Evolutionary conservation across 2,329 filamentous ascomycete genomes (phyloP), one percentile per base, ranked within the genome.

Genomic region (Botryotinia calthae): DNA sequence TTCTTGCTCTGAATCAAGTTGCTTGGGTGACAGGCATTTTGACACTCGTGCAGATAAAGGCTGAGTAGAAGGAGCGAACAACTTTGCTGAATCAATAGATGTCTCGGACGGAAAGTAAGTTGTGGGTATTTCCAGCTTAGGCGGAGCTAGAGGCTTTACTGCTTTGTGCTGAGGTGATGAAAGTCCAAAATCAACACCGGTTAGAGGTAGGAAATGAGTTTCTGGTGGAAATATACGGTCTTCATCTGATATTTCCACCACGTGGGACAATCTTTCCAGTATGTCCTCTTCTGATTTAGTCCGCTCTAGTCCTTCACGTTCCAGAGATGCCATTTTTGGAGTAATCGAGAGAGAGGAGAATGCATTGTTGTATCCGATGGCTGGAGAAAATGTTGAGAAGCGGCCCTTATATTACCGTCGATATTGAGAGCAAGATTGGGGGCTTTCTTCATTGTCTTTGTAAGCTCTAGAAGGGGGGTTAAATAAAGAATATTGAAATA

Each of bases 251-350:
- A 67, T 67, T 40, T 68, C 37, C n/a, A 56, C 34, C 48, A 40
- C 65, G 9, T 44, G 65, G n/a, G 65, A 68, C n/a, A 68, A 68
- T 20, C 65, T 56, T 68, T 67, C 48, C 37, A 67, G 37, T 56
- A 67, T 28, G 18, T 56, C 48, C 25, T 67, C 65, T 67, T 56
- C 65, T 44, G 65, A 56, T 37, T 37, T 31, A 34, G 48, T 44
- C 40, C 65, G n/a, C n/a, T 68, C 22, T 31, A 42, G 18, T 31
- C 48, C 51, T 40, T 56, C 37, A 56, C 5, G n/a, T 56, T 56
- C 65, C n/a, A 18, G n/a, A 56, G 65, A 68, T 68, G 65, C 65
- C 65, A 68, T 58, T 31, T 51, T 51, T 31, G 37, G 65, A 56
- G 34, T 0, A 42, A 31, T 31, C 22, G 48, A n/a, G 18, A 28